A percentile compares a stretch with the other conserved stretches of the same genome.
phyloP scores from a whole-genome alignment of 2,329 filamentous ascomycete genomes.

The Neurospora crassa region DNA sequence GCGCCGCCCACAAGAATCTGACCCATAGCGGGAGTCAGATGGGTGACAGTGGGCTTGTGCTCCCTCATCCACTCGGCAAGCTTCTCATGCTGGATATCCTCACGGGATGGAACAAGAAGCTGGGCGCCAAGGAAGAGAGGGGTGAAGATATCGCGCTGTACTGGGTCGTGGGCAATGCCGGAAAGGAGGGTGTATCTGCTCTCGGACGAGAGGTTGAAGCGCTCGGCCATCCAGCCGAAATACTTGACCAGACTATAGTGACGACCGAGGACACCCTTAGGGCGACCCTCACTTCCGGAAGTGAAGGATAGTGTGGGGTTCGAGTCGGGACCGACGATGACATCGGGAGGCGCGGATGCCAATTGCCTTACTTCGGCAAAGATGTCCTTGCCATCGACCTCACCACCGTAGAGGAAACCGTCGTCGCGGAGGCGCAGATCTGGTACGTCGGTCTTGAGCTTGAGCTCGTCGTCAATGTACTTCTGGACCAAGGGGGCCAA shows the following conservation, averaged over 20 bases:
- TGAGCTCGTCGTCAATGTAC: slow-evolving; percentile 65
- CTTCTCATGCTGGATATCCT: slow-evolving; percentile 79
- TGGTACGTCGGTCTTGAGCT: slow-evolving; percentile 65
- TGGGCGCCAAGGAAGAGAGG: slow-evolving; percentile 79
- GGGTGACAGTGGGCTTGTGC: slow-evolving; percentile 66
- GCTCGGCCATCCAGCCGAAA: slow-evolving; percentile 87
- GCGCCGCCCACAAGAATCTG: slow-evolving; percentile 87
- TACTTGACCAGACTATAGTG: slow-evolving; percentile 83
- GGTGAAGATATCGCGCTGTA: slow-evolving; percentile 73
- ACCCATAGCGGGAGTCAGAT: slow-evolving; percentile 93
- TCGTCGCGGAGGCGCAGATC: slow-evolving; percentile 62
- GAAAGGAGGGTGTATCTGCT: slow-evolving; percentile 74
- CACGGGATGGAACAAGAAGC: slow-evolving; percentile 66
- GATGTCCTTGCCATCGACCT: slow-evolving; percentile 55
- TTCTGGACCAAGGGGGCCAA: slow-evolving; percentile 37
- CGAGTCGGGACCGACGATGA: slow-evolving; percentile 79
- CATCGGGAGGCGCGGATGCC: slow-evolving; percentile 49
- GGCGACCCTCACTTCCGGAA: slow-evolving; percentile 51
- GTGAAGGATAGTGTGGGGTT: slow-evolving; percentile 69
- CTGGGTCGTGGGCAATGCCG: slow-evolving; percentile 72
- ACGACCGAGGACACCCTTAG: slow-evolving; percentile 79
- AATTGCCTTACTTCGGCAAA: slow-evolving; percentile 45
- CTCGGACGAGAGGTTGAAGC: slow-evolving; percentile 62
- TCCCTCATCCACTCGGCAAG: slow-evolving; percentile 82
- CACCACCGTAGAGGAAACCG: slow-evolving; percentile 62